These are phyloP conservation scores for Suhomyces choctaworum DNA, from an alignment of 1,139 yeast genomes.

Conservation along the genomic window DNA sequence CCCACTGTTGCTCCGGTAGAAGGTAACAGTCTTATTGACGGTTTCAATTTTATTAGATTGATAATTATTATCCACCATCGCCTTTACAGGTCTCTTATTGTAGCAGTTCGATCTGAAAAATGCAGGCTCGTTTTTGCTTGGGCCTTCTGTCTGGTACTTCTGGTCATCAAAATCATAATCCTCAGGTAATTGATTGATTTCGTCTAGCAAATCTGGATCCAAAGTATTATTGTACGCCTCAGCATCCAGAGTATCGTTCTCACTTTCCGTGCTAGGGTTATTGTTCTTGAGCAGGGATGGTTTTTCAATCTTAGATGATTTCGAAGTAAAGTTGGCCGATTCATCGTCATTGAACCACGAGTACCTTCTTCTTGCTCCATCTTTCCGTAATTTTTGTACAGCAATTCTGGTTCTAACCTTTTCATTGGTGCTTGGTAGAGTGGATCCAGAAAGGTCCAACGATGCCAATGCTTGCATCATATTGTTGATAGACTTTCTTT, in stretches of 20 bases:
- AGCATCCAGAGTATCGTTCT: constrained; percentile 13
- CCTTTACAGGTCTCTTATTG: constrained; percentile 38
- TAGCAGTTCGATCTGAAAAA: constrained; percentile 38
- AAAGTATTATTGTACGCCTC: constrained; percentile 20
- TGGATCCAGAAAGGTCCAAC: constrained; percentile 15
- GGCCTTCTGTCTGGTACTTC: constrained; percentile 16
- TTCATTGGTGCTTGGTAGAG: constrained; percentile 5
- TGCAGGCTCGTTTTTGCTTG: constrained; percentile 6
- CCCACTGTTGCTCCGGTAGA: constrained; percentile 38
- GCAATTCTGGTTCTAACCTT: constrained; percentile 1
- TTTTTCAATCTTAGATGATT: not conserved
- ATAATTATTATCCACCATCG: constrained; percentile 23
- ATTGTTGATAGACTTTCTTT: constrained; percentile 17
- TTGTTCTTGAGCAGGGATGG: not conserved
- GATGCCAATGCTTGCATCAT: constrained; percentile 20
- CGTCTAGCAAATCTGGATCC: constrained; percentile 48
- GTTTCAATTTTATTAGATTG: constrained; percentile 51
- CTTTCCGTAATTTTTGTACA: constrained; percentile 2
- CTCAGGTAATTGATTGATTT: constrained; percentile 58
- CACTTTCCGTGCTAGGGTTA: constrained; percentile 6
- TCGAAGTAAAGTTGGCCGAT: constrained; percentile 18
- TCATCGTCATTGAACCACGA: constrained; percentile 44
- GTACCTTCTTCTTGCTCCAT: constrained; percentile 21
- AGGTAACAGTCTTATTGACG: constrained; percentile 56
- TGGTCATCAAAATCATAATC: constrained; percentile 55